phyloP scores from a whole-genome alignment of 768 basidiomycete genomes.

The Omphalotus guepiniiformis region DNA sequence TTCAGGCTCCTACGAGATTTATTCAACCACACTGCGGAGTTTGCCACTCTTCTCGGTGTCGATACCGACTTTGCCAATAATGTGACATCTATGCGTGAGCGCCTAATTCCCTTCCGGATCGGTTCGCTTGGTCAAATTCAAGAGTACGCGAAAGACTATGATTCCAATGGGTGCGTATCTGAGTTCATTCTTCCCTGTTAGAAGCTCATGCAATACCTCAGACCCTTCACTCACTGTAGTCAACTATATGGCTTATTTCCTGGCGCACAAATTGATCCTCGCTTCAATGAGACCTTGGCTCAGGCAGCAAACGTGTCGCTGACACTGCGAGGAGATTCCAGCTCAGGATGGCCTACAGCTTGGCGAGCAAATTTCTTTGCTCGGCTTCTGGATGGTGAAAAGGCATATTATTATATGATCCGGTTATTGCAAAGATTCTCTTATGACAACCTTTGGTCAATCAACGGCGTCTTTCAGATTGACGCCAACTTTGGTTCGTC shows the following conservation, averaged over 20 bases:
- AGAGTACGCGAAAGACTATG: constrained; percentile 13
- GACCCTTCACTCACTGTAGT: constrained; percentile 13
- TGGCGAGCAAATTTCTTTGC: constrained; percentile 15
- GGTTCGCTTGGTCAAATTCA: constrained; percentile 12
- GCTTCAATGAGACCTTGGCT: constrained; percentile 12
- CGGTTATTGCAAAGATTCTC: constrained; percentile 1
- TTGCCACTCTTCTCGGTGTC: constrained; percentile 12
- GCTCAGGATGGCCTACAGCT: constrained; percentile 13
- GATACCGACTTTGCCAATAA: constrained; percentile 9
- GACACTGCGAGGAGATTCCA: constrained; percentile 12
- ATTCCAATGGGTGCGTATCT: constrained; percentile 1
- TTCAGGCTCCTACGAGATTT: constrained; percentile 10
- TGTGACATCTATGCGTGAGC: constrained; percentile 4
- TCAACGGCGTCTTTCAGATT: constrained; percentile 6
- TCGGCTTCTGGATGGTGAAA: constrained; percentile 11
- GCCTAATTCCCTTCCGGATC: constrained; percentile 13
- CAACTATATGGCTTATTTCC: constrained; percentile 15
- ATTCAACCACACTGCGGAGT: constrained; percentile 9
- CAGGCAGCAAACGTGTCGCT: constrained; percentile 13
- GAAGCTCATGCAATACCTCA: not conserved
- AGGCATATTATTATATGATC: constrained; percentile 10
- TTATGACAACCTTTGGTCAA: constrained; percentile 9
- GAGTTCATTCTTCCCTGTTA: not conserved
- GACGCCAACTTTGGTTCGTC: constrained; percentile 5
- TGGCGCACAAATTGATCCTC: constrained; percentile 12